phyloP scores from a whole-genome alignment of 2,329 filamentous ascomycete genomes.

The Cryphonectria parasitica region DNA sequence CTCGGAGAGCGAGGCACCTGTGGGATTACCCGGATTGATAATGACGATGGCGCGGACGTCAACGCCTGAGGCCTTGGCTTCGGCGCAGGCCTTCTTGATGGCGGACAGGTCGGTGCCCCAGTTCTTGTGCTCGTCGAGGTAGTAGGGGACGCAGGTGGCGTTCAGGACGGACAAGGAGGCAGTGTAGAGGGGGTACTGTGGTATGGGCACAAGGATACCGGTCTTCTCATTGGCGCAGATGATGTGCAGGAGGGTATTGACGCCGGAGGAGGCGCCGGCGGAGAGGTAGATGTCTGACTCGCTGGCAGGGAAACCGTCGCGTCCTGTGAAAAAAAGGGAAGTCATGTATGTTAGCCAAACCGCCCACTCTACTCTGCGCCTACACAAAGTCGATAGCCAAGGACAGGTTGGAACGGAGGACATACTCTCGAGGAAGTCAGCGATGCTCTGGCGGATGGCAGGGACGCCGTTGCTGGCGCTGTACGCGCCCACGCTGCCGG shows the following conservation, averaged over 20 bases:
- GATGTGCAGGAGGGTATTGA: slow-evolving; percentile 89
- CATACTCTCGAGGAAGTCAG: slow-evolving; percentile 86
- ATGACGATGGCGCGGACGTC: slow-evolving; percentile 93
- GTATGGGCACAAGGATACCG: slow-evolving; percentile 91
- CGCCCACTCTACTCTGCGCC: neutral
- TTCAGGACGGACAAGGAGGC: slow-evolving; percentile 86
- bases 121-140: slow-evolving; percentile 80
- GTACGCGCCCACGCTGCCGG: slow-evolving; percentile 94
- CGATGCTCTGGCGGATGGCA: slow-evolving; percentile 85
- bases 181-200: slow-evolving; percentile 97
- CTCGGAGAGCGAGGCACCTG: slow-evolving; percentile 80
- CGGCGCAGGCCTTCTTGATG: slow-evolving; percentile 73
- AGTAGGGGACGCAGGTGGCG: slow-evolving; percentile 88
- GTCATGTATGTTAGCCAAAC: slow-evolving; percentile 27
- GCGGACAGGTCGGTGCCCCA: slow-evolving; percentile 88
- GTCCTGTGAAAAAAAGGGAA: slow-evolving; percentile 50
- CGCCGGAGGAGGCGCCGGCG: slow-evolving; percentile 88
- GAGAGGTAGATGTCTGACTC: slow-evolving; percentile 86
- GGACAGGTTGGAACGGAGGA: slow-evolving; percentile 27
- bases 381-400: neutral
- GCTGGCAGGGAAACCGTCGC: slow-evolving; percentile 86
- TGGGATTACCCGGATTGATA: slow-evolving; percentile 98
- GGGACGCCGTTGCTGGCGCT: slow-evolving; percentile 90
- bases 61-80: slow-evolving; percentile 75
- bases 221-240: slow-evolving; percentile 78